Evolutionary conservation across 164 flowering plant species (phyloP).

Genomic region (Magnolia changhungtana): DNA sequence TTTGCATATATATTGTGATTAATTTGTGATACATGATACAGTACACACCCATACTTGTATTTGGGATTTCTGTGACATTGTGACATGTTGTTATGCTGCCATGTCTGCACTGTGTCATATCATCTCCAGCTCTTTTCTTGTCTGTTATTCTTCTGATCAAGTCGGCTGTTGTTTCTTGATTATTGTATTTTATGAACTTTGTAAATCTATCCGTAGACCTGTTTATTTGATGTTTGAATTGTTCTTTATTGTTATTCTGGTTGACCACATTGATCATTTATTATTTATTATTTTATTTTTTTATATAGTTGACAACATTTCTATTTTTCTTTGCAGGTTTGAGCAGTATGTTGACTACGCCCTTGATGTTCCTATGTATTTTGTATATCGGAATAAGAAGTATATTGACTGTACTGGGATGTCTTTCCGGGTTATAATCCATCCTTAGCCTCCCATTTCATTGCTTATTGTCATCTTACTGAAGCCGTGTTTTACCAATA

Average conservation of each 20-base stretch:
- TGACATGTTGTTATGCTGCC: not conserved
- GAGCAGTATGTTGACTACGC: slow-evolving; percentile 98
- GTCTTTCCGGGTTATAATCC: slow-evolving; percentile 79
- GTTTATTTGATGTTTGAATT: not conserved
- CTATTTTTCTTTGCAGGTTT: slow-evolving; percentile 51
- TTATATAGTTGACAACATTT: not conserved
- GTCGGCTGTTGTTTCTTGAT: not conserved
- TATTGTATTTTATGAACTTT: not conserved
- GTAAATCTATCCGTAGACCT: not conserved
- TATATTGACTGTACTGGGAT: slow-evolving; percentile 88
- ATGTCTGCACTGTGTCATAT: not conserved
- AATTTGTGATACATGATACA: not conserved
- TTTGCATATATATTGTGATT: no score
- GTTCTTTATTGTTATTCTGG: not conserved
- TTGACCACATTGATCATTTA: not conserved
- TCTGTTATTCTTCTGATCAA: no score
- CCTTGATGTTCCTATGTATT: slow-evolving; percentile 98
- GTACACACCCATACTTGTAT: not conserved
- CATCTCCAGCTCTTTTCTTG: not conserved
- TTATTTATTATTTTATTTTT: no score
- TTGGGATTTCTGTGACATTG: not conserved
- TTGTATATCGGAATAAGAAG: slow-evolving; percentile 85
- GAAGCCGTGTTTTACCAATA: not conserved
- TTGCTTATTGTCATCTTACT: slow-evolving; percentile 8
- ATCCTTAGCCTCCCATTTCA: slow-evolving; percentile 7